phyloP scores from a whole-genome alignment of 306 rosid species.

The Arachis hypogaea region DNA sequence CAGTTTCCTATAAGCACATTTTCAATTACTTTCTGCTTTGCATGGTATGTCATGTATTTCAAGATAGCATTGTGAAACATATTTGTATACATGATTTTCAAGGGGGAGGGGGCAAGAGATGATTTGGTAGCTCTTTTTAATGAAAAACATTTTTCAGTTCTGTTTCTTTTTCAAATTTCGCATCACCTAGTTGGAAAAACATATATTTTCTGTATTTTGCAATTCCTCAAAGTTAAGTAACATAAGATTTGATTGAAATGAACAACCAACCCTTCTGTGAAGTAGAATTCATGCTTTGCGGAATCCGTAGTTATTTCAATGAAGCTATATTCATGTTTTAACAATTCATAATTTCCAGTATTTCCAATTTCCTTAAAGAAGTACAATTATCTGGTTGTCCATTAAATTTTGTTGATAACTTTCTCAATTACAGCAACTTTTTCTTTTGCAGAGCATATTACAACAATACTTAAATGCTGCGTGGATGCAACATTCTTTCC shows the following conservation, averaged over 20 bases:
- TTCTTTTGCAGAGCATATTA: conserved; percentile 62
- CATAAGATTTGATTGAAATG: conserved; percentile 23
- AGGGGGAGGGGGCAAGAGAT: background rate
- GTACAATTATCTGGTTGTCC: conserved; percentile 15
- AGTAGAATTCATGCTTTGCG: conserved; percentile 7
- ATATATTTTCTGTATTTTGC: background rate
- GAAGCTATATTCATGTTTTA: conserved; percentile 12
- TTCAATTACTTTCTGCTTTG: conserved; percentile 3
- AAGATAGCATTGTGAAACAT: background rate
- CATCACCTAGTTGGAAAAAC: background rate
- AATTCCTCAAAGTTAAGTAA: too few relatives aligned
- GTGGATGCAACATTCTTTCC: conserved; percentile 62
- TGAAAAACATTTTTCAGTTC: background rate
- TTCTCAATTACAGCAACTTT: conserved; percentile 22
- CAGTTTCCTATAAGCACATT: too few relatives aligned
- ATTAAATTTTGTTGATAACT: background rate
- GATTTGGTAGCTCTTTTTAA: conserved; percentile 14
- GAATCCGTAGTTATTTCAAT: background rate
- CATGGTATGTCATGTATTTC: conserved; percentile 21
- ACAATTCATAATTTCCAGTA: background rate
- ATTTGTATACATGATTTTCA: too few relatives aligned
- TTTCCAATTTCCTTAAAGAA: conserved; percentile 24
- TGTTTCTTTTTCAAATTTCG: conserved; percentile 8
- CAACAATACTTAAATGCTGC: conserved; percentile 54
- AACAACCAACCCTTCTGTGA: conserved; percentile 5